Evolutionary conservation across 805 yeast genomes (phyloP).

Genomic region (Candida sonorensis): DNA sequence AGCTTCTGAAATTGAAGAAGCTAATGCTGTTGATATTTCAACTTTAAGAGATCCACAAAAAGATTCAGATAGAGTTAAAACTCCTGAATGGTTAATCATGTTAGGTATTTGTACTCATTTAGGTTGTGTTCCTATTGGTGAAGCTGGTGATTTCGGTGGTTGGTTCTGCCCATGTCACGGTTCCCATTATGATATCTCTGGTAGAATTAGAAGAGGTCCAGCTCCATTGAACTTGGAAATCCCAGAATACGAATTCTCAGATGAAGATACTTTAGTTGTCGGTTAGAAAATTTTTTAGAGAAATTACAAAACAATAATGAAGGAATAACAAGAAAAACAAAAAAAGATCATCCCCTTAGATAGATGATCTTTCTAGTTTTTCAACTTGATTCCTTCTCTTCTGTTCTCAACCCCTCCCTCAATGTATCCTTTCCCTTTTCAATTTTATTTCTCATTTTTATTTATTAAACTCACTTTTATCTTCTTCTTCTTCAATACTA

Average conservation of each 20-base stretch:
- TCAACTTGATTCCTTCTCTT: too few species aligned
- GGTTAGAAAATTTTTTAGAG: too few species aligned
- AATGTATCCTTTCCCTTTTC: too few species aligned
- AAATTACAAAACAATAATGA: too few species aligned
- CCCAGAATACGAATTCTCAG: conserved; percentile 82
- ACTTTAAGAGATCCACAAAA: conserved; percentile 89
- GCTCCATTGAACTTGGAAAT: conserved; percentile 98
- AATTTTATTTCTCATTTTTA: too few species aligned
- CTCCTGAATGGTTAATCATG: conserved; percentile 99
- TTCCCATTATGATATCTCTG: conserved; percentile 99
- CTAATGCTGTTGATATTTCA: conserved; percentile 72
- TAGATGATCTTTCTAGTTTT: too few species aligned
- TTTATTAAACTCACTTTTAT: too few species aligned
- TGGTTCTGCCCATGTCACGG: conserved; percentile 99
- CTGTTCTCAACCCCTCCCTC: too few species aligned
- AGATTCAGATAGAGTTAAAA: conserved; percentile 89
- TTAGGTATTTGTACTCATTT: conserved; percentile 99
- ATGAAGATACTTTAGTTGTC: conserved; percentile 68
- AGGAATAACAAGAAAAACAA: too few species aligned
- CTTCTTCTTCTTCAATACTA: too few species aligned
- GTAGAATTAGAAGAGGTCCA: conserved; percentile 99
- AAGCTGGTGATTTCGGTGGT: conserved; percentile 99
- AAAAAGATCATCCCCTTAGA: too few species aligned
- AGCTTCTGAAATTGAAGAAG: conserved; percentile 85
- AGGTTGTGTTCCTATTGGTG: conserved; percentile 99